Base-by-base conservation (phyloP, 2,329 filamentous ascomycete species). In the Alternaria sp. region DNA sequence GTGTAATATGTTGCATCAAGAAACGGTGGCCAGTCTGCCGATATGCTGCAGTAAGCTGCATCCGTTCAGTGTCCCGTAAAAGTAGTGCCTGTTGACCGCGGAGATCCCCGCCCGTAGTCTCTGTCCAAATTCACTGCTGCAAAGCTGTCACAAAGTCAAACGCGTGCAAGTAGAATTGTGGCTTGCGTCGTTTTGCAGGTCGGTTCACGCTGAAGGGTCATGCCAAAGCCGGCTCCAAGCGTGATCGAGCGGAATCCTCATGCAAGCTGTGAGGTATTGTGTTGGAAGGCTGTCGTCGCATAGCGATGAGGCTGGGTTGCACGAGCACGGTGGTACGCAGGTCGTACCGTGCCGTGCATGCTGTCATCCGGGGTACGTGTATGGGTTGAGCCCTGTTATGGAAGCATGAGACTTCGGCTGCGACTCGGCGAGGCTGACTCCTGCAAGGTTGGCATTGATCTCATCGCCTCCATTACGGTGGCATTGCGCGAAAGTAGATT, bases 31-130 rank as follows among this genome's bases (percentile, higher is more conserved):
- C 53, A 53, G 43, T 62, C 60, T 51, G 54, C 44, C 42, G 59
- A 62, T 22, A 57, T 59, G 63, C 63, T 64, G 44, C 66, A 65
- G 46, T 34, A 36, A 51, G 36, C 46, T 57, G 59, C 26, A 24
- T 44, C 46, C 34, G 28, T 36, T 48, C 22, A 18, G 24, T n/a
- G 20, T 32, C 36, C 42, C 42, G 54, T 52, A 43, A 38, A 51
- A 41, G 42, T 12, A 47, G 38, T 51, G 24, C 47, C 36, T 28
- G n/a, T 28, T 42, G 47, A 32, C 22, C 22, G 32, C 48, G 28
- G 53, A 52, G 34, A 47, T 48, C 4, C 28, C 47, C 34, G 58
- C 30, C 18, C 18, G 22, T 38, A 44, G 48, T 48, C 26, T 53
- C 24, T 44, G 12, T 18, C 24, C 46, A 24, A 48, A 24, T 8